phyloP scores from a whole-genome alignment of 2,329 filamentous ascomycete genomes.

The Podosphaera xanthii region DNA sequence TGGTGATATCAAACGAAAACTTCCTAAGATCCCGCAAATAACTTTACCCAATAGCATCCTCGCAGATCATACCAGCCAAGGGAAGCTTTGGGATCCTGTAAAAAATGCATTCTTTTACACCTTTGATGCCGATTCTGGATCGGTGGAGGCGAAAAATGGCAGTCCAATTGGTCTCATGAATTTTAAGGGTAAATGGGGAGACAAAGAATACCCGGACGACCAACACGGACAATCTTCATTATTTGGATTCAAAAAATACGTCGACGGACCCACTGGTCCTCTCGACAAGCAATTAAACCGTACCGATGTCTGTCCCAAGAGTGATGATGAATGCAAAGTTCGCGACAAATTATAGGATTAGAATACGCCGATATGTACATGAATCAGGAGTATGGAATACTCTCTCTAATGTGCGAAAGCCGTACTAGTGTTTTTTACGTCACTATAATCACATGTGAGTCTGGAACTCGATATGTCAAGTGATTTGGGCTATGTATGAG shows the following conservation, averaged over 20 bases:
- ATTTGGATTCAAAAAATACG: slow-evolving; percentile 26
- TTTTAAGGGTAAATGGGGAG: slow-evolving; percentile 38
- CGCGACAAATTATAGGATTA: slow-evolving; percentile 9
- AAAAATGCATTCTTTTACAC: slow-evolving; percentile 31
- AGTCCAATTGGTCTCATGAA: slow-evolving; percentile 30
- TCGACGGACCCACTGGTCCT: slow-evolving; percentile 36
- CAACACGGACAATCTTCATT: slow-evolving; percentile 21
- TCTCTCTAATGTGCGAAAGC: too few species aligned
- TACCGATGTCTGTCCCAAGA: slow-evolving; percentile 30
- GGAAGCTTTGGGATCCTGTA: slow-evolving; percentile 35
- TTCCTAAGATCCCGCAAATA: slow-evolving; percentile 24
- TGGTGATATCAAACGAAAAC: slow-evolving; percentile 38
- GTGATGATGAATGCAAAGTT: slow-evolving; percentile 13
- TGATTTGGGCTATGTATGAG: too few species aligned
- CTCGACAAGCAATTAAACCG: slow-evolving; percentile 33
- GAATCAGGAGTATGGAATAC: neutral
- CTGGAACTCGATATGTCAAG: too few species aligned
- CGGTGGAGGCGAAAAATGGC: slow-evolving; percentile 9
- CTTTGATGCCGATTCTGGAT: slow-evolving; percentile 20
- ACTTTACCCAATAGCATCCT: slow-evolving; percentile 30
- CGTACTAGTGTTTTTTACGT: too few species aligned
- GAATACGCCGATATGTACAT: neutral
- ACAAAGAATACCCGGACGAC: slow-evolving; percentile 30
- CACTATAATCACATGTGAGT: too few species aligned
- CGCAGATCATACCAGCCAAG: slow-evolving; percentile 30